phyloP scores from a whole-genome alignment of 1,139 yeast genomes.

The Zygosaccharomyces pseudobailii region DNA sequence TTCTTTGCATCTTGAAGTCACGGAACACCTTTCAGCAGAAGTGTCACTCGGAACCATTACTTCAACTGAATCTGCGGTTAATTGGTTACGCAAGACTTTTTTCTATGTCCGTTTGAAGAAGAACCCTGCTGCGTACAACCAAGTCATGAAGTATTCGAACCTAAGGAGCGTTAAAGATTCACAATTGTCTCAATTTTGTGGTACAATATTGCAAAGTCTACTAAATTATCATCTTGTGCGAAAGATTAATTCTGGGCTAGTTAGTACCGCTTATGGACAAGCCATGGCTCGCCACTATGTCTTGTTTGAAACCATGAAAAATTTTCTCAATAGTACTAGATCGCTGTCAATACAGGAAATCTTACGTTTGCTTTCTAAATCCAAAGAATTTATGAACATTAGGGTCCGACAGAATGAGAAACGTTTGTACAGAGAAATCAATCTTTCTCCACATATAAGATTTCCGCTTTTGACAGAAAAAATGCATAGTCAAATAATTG shows the following conservation, averaged over 20 bases:
- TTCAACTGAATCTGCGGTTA: conserved; percentile 39
- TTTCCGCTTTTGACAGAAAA: conserved; percentile 32
- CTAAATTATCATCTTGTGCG: conserved; percentile 32
- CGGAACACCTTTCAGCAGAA: conserved; percentile 49
- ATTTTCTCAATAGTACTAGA: conserved; percentile 26
- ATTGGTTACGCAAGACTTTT: conserved; percentile 50
- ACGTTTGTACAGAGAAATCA: conserved; percentile 40
- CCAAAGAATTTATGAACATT: conserved; percentile 40
- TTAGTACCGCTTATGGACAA: conserved; percentile 40
- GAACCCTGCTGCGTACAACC: conserved; percentile 40
- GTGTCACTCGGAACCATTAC: conserved; percentile 42
- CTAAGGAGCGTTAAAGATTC: conserved; percentile 24
- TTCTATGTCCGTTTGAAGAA: conserved; percentile 43
- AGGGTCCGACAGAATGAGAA: conserved; percentile 43
- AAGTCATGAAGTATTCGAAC: conserved; percentile 20
- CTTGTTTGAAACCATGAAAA: conserved; percentile 40
- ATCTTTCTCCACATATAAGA: conserved; percentile 36
- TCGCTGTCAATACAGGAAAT: conserved; percentile 26
- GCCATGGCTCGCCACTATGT: conserved; percentile 47
- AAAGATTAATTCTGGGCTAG: conserved; percentile 14
- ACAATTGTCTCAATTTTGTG: conserved; percentile 34
- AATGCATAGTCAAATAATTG: conserved; percentile 25
- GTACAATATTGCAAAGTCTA: conserved; percentile 32
- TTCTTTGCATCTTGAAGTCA: conserved; percentile 40
- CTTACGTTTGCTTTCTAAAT: conserved; percentile 32